Conservation (phyloP, 768 basidiomycete genomes). For the Hygrophorus pudorinus region DNA sequence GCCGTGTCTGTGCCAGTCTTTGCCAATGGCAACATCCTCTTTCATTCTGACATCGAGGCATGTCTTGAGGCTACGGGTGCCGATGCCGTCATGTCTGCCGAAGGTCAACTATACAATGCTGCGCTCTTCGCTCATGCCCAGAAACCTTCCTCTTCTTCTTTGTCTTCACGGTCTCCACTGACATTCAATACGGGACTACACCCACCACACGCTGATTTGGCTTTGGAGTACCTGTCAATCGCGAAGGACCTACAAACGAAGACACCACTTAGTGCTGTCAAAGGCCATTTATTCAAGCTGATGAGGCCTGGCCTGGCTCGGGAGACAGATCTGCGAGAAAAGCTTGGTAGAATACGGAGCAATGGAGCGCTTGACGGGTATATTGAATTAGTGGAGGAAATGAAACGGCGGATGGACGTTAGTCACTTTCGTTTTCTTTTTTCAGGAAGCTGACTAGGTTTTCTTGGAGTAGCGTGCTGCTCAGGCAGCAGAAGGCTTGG, state of each 20-base stretch:
- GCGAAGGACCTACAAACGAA: conserved; percentile 60
- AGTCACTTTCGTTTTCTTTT: conserved; percentile 4
- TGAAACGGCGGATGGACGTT: conserved; percentile 46
- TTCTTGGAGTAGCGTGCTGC: conserved; percentile 36
- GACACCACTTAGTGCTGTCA: conserved; percentile 68
- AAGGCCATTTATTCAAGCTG: conserved; percentile 90
- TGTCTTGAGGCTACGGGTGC: conserved; percentile 81
- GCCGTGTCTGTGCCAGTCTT: conserved; percentile 90
- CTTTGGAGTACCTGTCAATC: conserved; percentile 80
- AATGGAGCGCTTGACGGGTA: conserved; percentile 26
- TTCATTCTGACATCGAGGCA: conserved; percentile 66
- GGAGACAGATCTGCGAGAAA: conserved; percentile 65
- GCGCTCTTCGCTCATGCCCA: conserved; percentile 49
- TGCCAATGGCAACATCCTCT: conserved; percentile 94
- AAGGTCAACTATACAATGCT: conserved; percentile 90
- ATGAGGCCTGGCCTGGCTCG: conserved; percentile 64
- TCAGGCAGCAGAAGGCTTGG: conserved; percentile 20
- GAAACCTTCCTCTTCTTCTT: not conserved
- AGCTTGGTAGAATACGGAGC: conserved; percentile 43
- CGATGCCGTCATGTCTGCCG: conserved; percentile 92
- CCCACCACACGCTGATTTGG: conserved; percentile 53
- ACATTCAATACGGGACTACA: conserved; percentile 21
- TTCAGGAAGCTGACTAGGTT: not conserved
- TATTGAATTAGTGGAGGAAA: conserved; percentile 44
- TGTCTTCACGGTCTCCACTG: conserved; percentile 2